phyloP scores from a whole-genome alignment of 257 asterid genomes.

The Leonotis leonurus region DNA sequence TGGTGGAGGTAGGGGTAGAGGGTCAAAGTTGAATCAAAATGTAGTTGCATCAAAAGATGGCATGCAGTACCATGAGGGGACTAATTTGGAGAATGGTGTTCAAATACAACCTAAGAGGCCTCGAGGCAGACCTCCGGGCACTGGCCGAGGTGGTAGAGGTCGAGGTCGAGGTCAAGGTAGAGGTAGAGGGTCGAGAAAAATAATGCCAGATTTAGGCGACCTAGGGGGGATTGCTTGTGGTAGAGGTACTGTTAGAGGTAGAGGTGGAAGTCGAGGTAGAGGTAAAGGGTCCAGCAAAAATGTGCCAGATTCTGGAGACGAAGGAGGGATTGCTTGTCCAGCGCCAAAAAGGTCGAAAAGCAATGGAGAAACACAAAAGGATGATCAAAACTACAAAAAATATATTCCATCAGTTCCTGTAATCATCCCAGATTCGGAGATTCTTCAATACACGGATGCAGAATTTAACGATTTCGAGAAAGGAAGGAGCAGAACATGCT shows the following conservation, averaged over 20 bases:
- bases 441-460: constrained; percentile 32
- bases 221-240: neutral
- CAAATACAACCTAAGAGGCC: neutral
- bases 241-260: neutral
- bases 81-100: neutral
- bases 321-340: neutral
- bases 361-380: no score
- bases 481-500: constrained; percentile 1
- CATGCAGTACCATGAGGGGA: neutral
- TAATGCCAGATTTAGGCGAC: neutral
- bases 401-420: neutral
- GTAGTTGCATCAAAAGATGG: neutral
- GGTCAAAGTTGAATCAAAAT: neutral
- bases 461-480: constrained; percentile 35
- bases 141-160: neutral
- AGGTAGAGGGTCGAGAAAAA: neutral
- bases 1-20: neutral
- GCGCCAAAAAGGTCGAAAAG: constrained; percentile 1
- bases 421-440: constrained; percentile 10
- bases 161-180: neutral
- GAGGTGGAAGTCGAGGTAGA: neutral
- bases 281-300: neutral
- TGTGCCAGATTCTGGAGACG: neutral
- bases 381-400: neutral
- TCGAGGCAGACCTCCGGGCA: neutral